Conservation (phyloP, 1,284 basidiomycete species). For the Thecaphora thlaspeos region DNA sequence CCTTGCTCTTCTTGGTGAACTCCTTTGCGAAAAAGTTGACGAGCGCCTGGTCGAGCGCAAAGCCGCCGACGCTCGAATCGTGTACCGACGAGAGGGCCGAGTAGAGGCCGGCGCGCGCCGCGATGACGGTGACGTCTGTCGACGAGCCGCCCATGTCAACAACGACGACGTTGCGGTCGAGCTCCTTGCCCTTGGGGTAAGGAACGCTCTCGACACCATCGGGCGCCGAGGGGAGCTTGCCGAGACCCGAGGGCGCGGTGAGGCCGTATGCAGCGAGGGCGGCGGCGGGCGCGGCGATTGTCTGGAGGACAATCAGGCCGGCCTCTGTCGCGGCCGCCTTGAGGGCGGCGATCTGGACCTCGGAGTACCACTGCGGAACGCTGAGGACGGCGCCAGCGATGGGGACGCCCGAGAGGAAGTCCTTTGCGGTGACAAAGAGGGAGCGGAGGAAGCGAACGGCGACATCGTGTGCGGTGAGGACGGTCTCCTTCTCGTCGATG, state of each 20-base stretch:
- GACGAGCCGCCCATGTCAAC: conserved; percentile 66
- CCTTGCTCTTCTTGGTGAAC: conserved; percentile 95
- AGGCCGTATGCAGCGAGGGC: conserved; percentile 65
- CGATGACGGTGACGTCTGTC: conserved; percentile 62
- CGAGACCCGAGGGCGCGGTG: conserved; percentile 61
- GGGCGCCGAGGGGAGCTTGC: conserved; percentile 48
- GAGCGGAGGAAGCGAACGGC: conserved; percentile 82
- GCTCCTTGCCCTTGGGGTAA: conserved; percentile 60
- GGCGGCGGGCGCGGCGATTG: conserved; percentile 79
- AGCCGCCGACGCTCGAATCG: conserved; percentile 64
- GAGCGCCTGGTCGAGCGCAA: conserved; percentile 75
- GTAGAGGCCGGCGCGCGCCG: conserved; percentile 64
- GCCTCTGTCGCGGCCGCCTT: conserved; percentile 70
- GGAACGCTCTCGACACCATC: conserved; percentile 57
- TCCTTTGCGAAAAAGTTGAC: conserved; percentile 92
- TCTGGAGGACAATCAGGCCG: conserved; percentile 75
- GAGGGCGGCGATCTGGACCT: conserved; percentile 71
- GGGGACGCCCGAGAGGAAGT: conserved; percentile 80
- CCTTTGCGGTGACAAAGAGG: conserved; percentile 81
- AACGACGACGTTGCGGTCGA: conserved; percentile 64
- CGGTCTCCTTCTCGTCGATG: conserved; percentile 68
- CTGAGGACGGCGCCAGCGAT: conserved; percentile 81
- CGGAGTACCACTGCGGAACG: conserved; percentile 74
- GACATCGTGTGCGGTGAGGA: conserved; percentile 80
- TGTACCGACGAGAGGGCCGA: conserved; percentile 62